A percentile compares a stretch with the other conserved stretches of the same genome.
Evolutionary conservation across 2,329 filamentous ascomycete genomes (phyloP).

Genomic region (Fusarium redolens): DNA sequence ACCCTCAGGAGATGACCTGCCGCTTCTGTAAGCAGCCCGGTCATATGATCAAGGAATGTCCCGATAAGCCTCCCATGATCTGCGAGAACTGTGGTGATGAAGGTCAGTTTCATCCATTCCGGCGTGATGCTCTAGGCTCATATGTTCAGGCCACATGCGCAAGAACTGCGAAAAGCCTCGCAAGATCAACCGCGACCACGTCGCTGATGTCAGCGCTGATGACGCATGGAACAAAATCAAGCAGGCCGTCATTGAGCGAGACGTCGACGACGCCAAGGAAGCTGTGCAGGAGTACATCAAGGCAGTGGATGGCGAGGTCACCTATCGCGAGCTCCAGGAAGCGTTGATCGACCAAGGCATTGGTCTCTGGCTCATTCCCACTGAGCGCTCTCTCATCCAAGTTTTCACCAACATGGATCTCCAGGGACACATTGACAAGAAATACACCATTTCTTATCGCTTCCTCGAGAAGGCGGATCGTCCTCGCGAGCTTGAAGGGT

Average conservation of each 20-base stretch:
- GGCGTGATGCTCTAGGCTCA: constrained; percentile 15
- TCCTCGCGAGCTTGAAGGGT: constrained; percentile 68
- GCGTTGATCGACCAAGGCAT: constrained; percentile 67
- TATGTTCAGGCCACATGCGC: constrained; percentile 62
- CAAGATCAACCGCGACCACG: constrained; percentile 64
- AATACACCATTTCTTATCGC: constrained; percentile 72
- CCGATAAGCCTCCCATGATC: constrained; percentile 63
- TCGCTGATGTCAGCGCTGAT: constrained; percentile 63
- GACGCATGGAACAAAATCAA: constrained; percentile 68
- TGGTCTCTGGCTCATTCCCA: constrained; percentile 70
- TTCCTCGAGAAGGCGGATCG: constrained; percentile 68
- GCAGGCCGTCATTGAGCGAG: constrained; percentile 62
- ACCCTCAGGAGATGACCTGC: constrained; percentile 50
- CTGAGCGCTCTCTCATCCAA: constrained; percentile 65
- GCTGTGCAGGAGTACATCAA: constrained; percentile 72
- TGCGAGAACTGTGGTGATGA: constrained; percentile 73
- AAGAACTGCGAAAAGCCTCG: constrained; percentile 69
- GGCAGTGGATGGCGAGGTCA: constrained; percentile 63
- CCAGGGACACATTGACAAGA: constrained; percentile 74
- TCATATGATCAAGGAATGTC: constrained; percentile 71
- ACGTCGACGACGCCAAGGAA: constrained; percentile 72
- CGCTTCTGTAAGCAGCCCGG: constrained; percentile 62
- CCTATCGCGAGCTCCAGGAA: constrained; percentile 70
- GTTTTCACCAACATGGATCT: constrained; percentile 78
- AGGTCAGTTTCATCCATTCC: constrained; percentile 54